phyloP scores from a whole-genome alignment of 2,329 filamentous ascomycete genomes.

The Hortaea werneckii region DNA sequence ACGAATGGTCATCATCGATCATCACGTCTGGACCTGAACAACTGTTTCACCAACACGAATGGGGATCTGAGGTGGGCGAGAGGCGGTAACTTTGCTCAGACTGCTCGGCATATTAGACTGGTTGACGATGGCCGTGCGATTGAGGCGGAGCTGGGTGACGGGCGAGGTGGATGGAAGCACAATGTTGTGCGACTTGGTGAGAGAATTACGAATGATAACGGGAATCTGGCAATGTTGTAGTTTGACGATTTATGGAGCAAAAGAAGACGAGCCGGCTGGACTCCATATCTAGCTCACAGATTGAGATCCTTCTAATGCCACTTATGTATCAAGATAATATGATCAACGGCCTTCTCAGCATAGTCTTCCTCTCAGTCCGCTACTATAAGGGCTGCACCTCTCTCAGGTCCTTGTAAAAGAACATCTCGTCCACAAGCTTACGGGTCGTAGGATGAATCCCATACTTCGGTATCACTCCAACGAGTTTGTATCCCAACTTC shows the following conservation, averaged over 20 bases:
- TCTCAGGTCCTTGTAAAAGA: conserved; percentile 50
- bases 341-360: too few species aligned
- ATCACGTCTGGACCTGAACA: conserved; percentile 28
- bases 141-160: conserved; percentile 28
- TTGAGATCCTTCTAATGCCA: too few species aligned
- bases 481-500: conserved; percentile 46
- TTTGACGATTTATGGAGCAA: not conserved
- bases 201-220: conserved; percentile 30
- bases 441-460: conserved; percentile 37
- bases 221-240: conserved; percentile 23
- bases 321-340: too few species aligned
- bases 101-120: conserved; percentile 23
- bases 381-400: not conserved
- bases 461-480: conserved; percentile 48
- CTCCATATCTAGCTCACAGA: too few species aligned
- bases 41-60: conserved; percentile 28
- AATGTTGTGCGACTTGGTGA: conserved; percentile 28
- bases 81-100: conserved; percentile 29
- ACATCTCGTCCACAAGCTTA: conserved; percentile 41
- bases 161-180: conserved; percentile 23
- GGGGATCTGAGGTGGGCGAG: conserved; percentile 28
- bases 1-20: conserved; percentile 23
- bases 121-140: conserved; percentile 23
- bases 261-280: too few species aligned
- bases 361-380: not conserved